Base-by-base conservation (phyloP, 306 rosid genomes). In the Coriaria nepalensis region DNA sequence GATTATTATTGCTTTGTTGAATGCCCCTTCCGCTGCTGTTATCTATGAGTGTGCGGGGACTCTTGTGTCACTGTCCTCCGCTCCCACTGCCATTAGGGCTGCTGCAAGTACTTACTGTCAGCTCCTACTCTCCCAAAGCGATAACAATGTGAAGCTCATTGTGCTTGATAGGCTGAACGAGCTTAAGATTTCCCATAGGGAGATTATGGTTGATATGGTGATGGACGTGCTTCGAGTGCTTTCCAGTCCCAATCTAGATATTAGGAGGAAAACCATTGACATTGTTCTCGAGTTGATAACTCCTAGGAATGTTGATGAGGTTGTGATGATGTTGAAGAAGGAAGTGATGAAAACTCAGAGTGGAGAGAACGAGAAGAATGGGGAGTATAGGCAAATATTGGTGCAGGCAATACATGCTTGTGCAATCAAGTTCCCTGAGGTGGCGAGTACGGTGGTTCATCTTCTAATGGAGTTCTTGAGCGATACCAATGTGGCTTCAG, bases 391-490 rank as follows among this genome's bases (percentile, higher is more conserved):
- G 72, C 98, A 92, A 69, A 82, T 92, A 87, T 50, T 92, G 57
- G 95, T 92, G 48, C 98, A 92, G 33, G 96, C 98, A 0, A 92
- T 92, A 12, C 95, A 86, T 60, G 63, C 96, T 2, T 92, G 98
- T 52, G 98, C 98, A 4, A 75, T 92, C 35, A 92, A 92, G 86
- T 92, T 85, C 73, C 98, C 98, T 0, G 94, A 79, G 78, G 98
- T 86, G 6, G 96, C 98, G 0, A 86, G 96, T 73, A 78, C 94
- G 2, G 98, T 92, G 61, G 98, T 92, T 52, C 96, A 92, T 69
- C 73, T 87, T 54, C 56, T 92, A 73, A 92, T 92, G 98, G 98
- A 92, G 66, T 92, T 92, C 81, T 69, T 92, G 80, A 93, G 98
- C 0, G 98, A 92, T 54, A 39, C 78, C 46, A 92, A 85, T 69